phyloP scores from a whole-genome alignment of 257 asterid species.

The Phtheirospermum japonicum region DNA sequence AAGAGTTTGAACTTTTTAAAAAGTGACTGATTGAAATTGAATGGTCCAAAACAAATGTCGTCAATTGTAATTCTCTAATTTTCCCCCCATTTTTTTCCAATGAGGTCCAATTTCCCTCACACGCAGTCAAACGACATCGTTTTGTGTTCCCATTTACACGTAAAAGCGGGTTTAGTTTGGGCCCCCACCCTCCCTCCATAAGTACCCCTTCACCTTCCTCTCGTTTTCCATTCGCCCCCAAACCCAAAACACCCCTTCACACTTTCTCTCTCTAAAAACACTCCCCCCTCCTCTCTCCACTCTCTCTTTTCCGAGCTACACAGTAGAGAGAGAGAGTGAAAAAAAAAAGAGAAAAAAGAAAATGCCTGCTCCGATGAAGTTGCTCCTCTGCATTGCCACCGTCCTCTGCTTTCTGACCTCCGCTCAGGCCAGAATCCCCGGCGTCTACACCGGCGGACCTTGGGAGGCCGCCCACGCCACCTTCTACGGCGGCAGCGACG shows the following conservation, averaged over 20 bases:
- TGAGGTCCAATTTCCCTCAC: not conserved
- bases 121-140: not conserved
- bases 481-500: conserved; percentile 55
- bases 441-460: conserved; percentile 36
- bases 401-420: conserved; percentile 26
- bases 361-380: conserved; percentile 28
- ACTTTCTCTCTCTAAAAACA: conserved; percentile 22
- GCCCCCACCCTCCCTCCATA: conserved; percentile 37
- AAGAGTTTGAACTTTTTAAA: too few relatives aligned
- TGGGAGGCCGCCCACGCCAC: conserved; percentile 55
- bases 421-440: conserved; percentile 35
- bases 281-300: not conserved
- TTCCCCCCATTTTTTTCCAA: too few relatives aligned
- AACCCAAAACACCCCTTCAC: conserved; percentile 1
- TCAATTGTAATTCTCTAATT: not conserved
- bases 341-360: not conserved
- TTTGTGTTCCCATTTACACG: not conserved
- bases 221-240: conserved; percentile 39
- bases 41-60: not conserved
- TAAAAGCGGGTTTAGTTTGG: not conserved
- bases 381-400: conserved; percentile 28
- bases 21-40: too few relatives aligned
- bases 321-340: not conserved
- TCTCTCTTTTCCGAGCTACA: conserved; percentile 21
- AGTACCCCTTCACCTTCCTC: conserved; percentile 44